Conservation (phyloP, 73 alveolate species). For the Effrenium voratum region DNA sequence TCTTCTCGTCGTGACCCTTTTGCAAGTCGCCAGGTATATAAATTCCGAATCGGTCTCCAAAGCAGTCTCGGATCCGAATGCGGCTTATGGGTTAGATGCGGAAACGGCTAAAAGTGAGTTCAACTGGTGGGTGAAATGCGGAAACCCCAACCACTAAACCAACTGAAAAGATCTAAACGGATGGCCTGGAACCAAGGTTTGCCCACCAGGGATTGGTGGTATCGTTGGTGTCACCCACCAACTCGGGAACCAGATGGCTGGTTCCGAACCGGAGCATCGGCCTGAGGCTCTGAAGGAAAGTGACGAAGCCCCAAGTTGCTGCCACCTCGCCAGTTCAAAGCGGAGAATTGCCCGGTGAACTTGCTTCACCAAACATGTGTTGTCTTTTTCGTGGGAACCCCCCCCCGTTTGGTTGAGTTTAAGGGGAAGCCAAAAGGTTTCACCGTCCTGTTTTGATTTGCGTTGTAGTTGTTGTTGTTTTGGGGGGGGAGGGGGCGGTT, state of each 20-base stretch:
- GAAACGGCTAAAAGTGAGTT: too few relatives aligned
- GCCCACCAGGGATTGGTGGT: too few relatives aligned
- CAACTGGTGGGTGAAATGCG: neutral
- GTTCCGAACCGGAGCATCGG: neutral
- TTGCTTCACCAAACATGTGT: too few relatives aligned
- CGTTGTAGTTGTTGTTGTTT: neutral
- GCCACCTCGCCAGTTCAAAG: neutral
- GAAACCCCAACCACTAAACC: neutral
- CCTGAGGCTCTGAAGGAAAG: constrained; percentile 45
- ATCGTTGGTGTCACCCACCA: neutral
- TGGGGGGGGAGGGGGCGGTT: too few relatives aligned
- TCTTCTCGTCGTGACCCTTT: too few relatives aligned
- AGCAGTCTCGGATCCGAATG: too few relatives aligned
- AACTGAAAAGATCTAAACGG: neutral
- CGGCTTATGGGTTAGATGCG: too few relatives aligned
- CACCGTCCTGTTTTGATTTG: neutral
- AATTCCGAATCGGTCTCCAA: too few relatives aligned
- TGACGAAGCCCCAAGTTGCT: constrained; percentile 18
- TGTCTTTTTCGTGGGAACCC: too few relatives aligned
- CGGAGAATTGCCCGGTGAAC: neutral
- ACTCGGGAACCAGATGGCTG: neutral
- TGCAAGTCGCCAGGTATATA: too few relatives aligned
- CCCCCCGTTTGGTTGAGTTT: too few relatives aligned
- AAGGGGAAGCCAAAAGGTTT: neutral
- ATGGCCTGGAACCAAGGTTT: neutral